Base-by-base conservation (phyloP, 2,329 filamentous ascomycete genomes). In the Calonectria naviculata region DNA sequence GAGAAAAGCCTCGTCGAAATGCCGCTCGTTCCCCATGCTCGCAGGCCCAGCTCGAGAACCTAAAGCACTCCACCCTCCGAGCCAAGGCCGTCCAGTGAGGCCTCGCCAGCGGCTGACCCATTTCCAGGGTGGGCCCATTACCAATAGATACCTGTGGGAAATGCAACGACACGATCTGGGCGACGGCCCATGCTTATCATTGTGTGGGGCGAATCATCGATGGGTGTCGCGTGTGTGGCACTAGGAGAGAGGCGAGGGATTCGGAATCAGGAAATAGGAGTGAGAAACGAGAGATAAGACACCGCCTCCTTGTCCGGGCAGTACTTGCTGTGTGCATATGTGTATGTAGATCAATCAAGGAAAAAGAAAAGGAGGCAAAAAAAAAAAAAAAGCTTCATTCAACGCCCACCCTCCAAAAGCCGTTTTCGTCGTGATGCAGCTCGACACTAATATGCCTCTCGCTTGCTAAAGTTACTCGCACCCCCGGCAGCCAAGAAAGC, bases 131-230 rank as follows among this genome's bases (percentile, higher is more conserved):
- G 62, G 68, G 41, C 52, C 63, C 62, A 66, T 70, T 61, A 70
- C 62, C 68, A 70, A 70, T 70, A 54, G 29, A 62, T 66, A 38
- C 44, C 19, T 70, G 68, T 66, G 42, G 36, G 31, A 52, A 29
- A 60, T 65, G 62, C 63, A 15, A 52, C 56, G 34, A 66, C 62
- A 70, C 36, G 54, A 47, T 38, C 56, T 31, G 34, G 19, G 34
- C 12, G 21, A 36, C 62, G 62, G 36, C 54, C 67, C 62, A 63
- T 62, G 68, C 68, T 65, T 70, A 70, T 70, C 68, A 46, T 26
- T 47, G 46, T 54, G 38, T 58, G 62, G 54, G 61, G 34, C 31
- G 67, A 54, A 21, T n/a, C 49, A 70, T 19, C 34, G 62, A 26
- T 44, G 42, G 42, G 24, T 38, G 54, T 60, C 49, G 56, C 28